Conservation (phyloP, 805 yeast species). For the Myxozyma neotropica region DNA sequence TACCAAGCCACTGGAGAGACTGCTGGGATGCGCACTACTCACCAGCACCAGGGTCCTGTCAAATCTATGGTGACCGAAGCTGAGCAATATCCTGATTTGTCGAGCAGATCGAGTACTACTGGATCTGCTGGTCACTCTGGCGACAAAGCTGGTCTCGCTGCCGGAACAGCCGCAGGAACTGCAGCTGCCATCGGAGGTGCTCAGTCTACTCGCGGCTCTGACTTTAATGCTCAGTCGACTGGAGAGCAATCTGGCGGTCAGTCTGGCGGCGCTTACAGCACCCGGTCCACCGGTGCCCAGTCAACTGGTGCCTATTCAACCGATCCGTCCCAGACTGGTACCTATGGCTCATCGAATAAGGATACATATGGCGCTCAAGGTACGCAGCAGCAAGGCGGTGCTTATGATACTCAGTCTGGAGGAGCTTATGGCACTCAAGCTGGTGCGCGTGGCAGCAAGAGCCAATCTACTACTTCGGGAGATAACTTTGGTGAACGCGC, state of each 20-base stretch:
- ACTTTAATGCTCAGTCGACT: not conserved
- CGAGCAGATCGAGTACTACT: not conserved
- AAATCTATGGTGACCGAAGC: conserved; percentile 5
- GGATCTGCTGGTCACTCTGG: not conserved
- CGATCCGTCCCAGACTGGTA: not conserved
- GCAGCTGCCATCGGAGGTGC: not conserved
- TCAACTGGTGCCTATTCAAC: not conserved
- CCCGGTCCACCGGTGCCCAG: conserved; percentile 2
- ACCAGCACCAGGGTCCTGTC: conserved; percentile 3
- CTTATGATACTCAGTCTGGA: too few relatives aligned
- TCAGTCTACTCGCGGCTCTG: not conserved
- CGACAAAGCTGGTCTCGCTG: not conserved
- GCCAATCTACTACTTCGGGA: not conserved
- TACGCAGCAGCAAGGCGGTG: too few relatives aligned
- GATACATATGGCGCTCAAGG: too few relatives aligned
- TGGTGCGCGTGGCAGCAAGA: not conserved
- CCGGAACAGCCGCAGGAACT: not conserved
- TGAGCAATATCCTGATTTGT: not conserved
- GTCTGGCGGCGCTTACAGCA: conserved; percentile 1
- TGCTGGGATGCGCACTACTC: not conserved
- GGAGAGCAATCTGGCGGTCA: not conserved
- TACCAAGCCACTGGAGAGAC: not conserved
- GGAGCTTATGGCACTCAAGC: not conserved
- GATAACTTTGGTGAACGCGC: conserved; percentile 5
- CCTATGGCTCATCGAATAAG: too few relatives aligned